phyloP scores from a whole-genome alignment of 441 rosid genomes.

The Populus tomentosa region DNA sequence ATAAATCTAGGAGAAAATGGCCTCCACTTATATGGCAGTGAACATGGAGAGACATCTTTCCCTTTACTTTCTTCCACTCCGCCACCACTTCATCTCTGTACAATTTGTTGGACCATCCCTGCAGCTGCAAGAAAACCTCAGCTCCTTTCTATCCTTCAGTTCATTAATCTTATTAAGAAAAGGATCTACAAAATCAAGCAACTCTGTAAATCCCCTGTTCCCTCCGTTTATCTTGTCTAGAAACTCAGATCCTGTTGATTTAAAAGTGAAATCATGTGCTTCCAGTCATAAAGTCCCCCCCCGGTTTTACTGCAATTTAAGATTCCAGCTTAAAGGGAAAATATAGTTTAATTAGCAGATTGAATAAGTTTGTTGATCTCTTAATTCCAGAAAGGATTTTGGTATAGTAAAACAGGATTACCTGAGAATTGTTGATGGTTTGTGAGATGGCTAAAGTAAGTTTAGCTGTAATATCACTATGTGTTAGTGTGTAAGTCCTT shows the following conservation, averaged over 20 bases:
- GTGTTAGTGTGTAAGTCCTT: slow-evolving; percentile 85
- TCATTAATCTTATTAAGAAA: background rate
- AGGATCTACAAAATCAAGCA: background rate
- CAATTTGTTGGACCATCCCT: slow-evolving; percentile 84
- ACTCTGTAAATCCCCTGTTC: slow-evolving; percentile 6
- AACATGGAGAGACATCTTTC: slow-evolving; percentile 88
- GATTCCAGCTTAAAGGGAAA: background rate
- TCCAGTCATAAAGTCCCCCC: background rate
- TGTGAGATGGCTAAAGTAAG: slow-evolving; percentile 80
- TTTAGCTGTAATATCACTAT: slow-evolving; percentile 77
- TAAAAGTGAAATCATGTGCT: background rate
- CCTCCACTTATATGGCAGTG: slow-evolving; percentile 97
- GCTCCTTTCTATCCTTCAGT: background rate
- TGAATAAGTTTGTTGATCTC: background rate
- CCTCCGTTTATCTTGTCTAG: background rate
- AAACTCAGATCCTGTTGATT: background rate
- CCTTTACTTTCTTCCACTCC: slow-evolving; percentile 92
- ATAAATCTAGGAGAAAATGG: slow-evolving; percentile 71
- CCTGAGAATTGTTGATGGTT: slow-evolving; percentile 89
- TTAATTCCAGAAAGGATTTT: background rate
- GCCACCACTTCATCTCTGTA: slow-evolving; percentile 96
- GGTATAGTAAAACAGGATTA: slow-evolving; percentile 11
- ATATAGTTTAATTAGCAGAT: background rate
- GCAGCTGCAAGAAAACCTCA: slow-evolving; percentile 50
- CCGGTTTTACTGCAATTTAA: background rate